Evolutionary conservation across 805 yeast species (phyloP), one percentile per base, ranked within the genome.

Genomic region (Torulaspora gathmanii): DNA sequence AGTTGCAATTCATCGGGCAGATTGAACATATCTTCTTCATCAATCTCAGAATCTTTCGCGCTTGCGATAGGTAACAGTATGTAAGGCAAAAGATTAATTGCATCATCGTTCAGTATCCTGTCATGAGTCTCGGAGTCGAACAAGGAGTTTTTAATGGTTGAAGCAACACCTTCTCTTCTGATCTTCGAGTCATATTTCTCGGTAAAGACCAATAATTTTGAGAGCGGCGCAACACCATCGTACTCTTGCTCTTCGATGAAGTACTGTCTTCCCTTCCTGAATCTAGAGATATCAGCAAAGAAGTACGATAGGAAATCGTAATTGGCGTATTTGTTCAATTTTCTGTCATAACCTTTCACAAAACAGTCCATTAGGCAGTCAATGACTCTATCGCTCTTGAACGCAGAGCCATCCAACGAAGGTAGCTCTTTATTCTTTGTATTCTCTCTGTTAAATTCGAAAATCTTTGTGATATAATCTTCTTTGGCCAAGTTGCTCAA

Each of bases 121-220:
- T 67, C 67, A 61, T 91, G 98, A 28, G 77, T 65, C 33, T 80
- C 78, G 1, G 86, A 71, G 60, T 90, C 96, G 58, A 91, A 91
- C 40, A 91, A 69, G 0, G 91, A 78, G 66, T 91, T 91, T 64
- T 93, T 91, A 55, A 93, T 86, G 1, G 96, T 85, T 4, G 95
- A 84, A 1, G 95, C 95, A 30, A 87, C 90, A 59, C 96, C 97
- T 61, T 85, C 90, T 67, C 98, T 77, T 69, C 98, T 80, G 20
- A 79, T 78, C 56, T 79, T 79, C 11, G 86, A 73, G 58, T 84
- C 90, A 53, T 81, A 84, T 57, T 81, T 79, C 60, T 86, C 90
- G 4, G 96, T 84, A 67, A 88, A 89, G 0, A 81, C 93, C 48
- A 86, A 70, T 22, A 89, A 66, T 61, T 87, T 87, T n/a, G 89